phyloP scores from a whole-genome alignment of 2,329 filamentous ascomycete genomes.

The Penicillium sclerotigenum region DNA sequence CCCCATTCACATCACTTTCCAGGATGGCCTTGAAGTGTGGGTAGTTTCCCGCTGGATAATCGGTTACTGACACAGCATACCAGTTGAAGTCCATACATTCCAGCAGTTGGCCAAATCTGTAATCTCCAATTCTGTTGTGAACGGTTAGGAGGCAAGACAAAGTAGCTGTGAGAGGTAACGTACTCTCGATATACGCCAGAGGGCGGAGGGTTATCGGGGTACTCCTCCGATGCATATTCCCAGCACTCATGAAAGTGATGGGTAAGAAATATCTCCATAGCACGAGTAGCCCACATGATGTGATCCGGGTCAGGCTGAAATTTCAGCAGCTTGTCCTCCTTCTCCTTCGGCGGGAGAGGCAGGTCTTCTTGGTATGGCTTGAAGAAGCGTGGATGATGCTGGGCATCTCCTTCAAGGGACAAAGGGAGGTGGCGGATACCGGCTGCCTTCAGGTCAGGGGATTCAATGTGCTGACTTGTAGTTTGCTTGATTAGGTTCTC shows the following conservation, averaged over 20 bases:
- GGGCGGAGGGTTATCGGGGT: neutral
- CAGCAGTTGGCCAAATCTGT: neutral
- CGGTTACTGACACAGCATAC: neutral
- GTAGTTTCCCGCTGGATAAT: neutral
- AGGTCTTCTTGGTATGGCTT: neutral
- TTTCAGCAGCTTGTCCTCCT: neutral
- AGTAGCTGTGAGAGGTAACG: neutral
- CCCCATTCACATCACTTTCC: neutral
- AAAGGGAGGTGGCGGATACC: neutral
- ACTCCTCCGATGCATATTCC: neutral
- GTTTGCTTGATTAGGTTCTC: neutral
- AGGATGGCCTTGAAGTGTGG: neutral
- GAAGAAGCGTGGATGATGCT: neutral
- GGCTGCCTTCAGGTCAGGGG: neutral
- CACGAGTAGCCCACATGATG: neutral
- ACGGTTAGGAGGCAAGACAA: neutral
- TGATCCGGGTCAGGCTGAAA: neutral
- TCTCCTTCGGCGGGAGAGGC: neutral
- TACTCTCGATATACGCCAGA: neutral
- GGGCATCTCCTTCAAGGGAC: neutral
- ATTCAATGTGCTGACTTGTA: neutral
- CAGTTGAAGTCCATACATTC: neutral
- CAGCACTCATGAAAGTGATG: neutral
- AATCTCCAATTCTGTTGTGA: neutral
- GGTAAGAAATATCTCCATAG: neutral